These are phyloP conservation scores for Aureobasidium sp. DNA, from an alignment of 2,329 filamentous ascomycete species.

Conservation along the genomic window DNA sequence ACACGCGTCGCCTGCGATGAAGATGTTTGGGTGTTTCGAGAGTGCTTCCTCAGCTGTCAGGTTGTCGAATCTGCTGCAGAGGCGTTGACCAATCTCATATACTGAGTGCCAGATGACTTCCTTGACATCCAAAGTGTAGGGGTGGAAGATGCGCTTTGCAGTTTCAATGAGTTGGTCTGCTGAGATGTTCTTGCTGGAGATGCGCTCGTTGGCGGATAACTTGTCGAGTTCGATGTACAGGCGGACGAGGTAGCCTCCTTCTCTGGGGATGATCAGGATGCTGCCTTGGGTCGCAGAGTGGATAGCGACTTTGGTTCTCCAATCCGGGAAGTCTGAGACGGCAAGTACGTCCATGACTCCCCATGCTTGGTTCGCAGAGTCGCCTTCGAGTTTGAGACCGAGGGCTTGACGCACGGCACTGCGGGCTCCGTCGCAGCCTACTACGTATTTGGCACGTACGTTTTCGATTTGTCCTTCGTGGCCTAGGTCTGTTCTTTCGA, in stretches of 20 bases:
- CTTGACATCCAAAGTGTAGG: constrained; percentile 50
- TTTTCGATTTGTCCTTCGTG: constrained; percentile 16
- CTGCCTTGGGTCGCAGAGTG: constrained; percentile 54
- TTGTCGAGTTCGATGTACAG: constrained; percentile 36
- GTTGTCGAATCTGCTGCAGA: constrained; percentile 34
- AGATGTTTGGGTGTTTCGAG: constrained; percentile 36
- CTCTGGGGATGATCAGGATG: constrained; percentile 66
- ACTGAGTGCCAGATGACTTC: constrained; percentile 45
- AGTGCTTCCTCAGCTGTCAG: constrained; percentile 23
- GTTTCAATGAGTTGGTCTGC: constrained; percentile 50
- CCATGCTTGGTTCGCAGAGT: constrained; percentile 21
- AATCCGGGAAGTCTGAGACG: constrained; percentile 45
- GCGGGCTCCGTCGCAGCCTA: constrained; percentile 22
- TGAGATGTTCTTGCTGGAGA: constrained; percentile 3
- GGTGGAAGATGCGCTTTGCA: constrained; percentile 56
- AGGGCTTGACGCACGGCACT: constrained; percentile 16
- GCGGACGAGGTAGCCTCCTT: constrained; percentile 24
- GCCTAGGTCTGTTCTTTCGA: constrained; percentile 34
- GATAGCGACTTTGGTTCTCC: constrained; percentile 71
- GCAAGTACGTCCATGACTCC: constrained; percentile 24
- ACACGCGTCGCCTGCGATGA: constrained; percentile 41
- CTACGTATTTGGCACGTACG: constrained; percentile 17
- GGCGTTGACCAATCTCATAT: constrained; percentile 42
- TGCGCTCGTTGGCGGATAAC: constrained; percentile 25
- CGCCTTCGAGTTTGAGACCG: constrained; percentile 20